A percentile compares a stretch with the other conserved stretches of the same genome.
Conservation (phyloP, 139 green algal genomes). For the Micractinium sp. region DNA sequence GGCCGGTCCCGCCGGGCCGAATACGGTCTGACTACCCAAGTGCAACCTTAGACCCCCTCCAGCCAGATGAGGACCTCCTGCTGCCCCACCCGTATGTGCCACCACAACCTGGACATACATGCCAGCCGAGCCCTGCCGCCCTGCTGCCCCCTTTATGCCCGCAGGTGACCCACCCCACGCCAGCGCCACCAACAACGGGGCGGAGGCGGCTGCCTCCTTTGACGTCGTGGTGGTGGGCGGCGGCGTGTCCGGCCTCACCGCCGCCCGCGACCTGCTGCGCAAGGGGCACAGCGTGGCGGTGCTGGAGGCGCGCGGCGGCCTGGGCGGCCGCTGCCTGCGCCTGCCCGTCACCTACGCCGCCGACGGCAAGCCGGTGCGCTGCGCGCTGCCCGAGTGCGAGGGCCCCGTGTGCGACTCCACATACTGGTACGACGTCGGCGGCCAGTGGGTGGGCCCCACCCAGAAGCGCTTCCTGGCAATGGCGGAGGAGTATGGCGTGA, state of each 20-base stretch:
- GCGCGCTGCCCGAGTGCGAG: neutral
- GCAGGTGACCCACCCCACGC: too few species aligned
- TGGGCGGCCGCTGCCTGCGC: neutral
- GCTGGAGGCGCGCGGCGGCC: neutral
- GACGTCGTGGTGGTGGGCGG: neutral
- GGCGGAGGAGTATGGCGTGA: constrained; percentile 1
- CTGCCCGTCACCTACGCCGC: neutral
- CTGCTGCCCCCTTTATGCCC: too few species aligned
- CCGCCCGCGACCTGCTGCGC: constrained; percentile 9
- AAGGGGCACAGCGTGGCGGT: constrained; percentile 8
- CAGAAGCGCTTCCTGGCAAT: constrained; percentile 17
- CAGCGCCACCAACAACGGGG: too few species aligned
- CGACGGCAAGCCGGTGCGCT: constrained; percentile 8
- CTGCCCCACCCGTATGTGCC: too few species aligned
- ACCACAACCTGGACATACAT: too few species aligned
- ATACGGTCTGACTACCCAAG: too few species aligned
- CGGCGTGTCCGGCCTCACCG: neutral
- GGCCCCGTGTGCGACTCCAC: neutral
- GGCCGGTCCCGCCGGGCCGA: too few species aligned
- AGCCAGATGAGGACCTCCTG: too few species aligned
- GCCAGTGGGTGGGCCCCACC: constrained; percentile 16
- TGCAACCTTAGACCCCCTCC: too few species aligned
- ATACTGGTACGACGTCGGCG: constrained; percentile 9
- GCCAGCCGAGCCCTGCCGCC: too few species aligned
- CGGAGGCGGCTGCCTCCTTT: too few species aligned